These are phyloP conservation scores for Licmophora abbreviata DNA, from an alignment of 108 stramenopile species.

Conservation along the genomic window DNA sequence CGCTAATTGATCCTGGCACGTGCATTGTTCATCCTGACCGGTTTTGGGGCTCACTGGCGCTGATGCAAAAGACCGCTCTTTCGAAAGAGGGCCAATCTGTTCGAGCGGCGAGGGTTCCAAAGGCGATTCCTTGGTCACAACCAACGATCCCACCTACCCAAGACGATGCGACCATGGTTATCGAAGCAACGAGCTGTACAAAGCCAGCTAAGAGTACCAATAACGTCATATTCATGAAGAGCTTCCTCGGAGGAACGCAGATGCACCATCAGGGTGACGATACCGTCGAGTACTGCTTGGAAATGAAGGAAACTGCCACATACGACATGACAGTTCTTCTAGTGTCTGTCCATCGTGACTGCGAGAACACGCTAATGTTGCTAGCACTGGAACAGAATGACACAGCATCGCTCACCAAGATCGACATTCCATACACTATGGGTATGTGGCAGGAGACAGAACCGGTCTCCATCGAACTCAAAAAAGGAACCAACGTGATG, in stretches of 20 bases:
- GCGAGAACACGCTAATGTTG: slow-evolving; percentile 4
- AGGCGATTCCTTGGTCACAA: slow-evolving; percentile 11
- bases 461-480: slow-evolving; percentile 16
- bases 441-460: slow-evolving; percentile 32
- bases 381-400: slow-evolving; percentile 11
- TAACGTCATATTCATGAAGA: slow-evolving; percentile 21
- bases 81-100: slow-evolving; percentile 15
- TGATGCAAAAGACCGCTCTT: slow-evolving; percentile 27
- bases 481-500: slow-evolving; percentile 5
- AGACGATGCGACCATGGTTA: slow-evolving; percentile 11
- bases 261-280: slow-evolving; percentile 26
- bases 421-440: slow-evolving; percentile 36
- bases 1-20: slow-evolving; percentile 16
- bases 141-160: slow-evolving; percentile 8
- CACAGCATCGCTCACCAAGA: slow-evolving; percentile 5
- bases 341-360: slow-evolving; percentile 24
- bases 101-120: slow-evolving; percentile 18
- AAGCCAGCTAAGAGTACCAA: slow-evolving; percentile 21
- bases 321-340: slow-evolving; percentile 17
- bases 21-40: slow-evolving; percentile 26
- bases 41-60: slow-evolving; percentile 32
- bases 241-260: slow-evolving; percentile 27
- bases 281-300: slow-evolving; percentile 22
- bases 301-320: too few species aligned
- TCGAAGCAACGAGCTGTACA: slow-evolving; percentile 17